A percentile compares a stretch with the other conserved stretches of the same genome.
These are phyloP conservation scores for Wickerhamia fluorescens DNA, from an alignment of 805 yeast species.

Conservation along the genomic window DNA sequence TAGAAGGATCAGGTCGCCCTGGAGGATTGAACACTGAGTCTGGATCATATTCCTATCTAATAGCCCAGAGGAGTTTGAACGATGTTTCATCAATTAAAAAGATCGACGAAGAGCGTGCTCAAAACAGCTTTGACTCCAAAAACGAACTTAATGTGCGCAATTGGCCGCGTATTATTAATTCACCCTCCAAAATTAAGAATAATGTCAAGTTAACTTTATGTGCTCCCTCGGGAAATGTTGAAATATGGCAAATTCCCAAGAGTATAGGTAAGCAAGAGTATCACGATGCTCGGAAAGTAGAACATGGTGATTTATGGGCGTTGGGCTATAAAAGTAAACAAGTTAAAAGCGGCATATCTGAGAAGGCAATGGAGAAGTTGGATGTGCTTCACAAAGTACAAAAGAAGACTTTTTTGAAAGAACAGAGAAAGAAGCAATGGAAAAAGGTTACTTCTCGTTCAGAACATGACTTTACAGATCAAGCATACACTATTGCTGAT, in stretches of 20 bases:
- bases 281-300: constrained; percentile 84
- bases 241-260: constrained; percentile 82
- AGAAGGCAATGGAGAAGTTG: constrained; percentile 24
- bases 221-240: constrained; percentile 71
- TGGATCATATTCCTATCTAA: constrained; percentile 68
- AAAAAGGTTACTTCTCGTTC: constrained; percentile 23
- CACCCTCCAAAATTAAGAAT: constrained; percentile 73
- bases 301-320: constrained; percentile 87
- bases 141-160: constrained; percentile 23
- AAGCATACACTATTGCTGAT: constrained; percentile 20
- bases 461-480: constrained; percentile 20
- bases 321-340: constrained; percentile 28
- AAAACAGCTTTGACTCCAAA: constrained; percentile 18
- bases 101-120: constrained; percentile 33
- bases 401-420: constrained; percentile 32
- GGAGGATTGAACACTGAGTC: constrained; percentile 63
- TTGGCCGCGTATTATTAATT: constrained; percentile 69
- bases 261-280: constrained; percentile 67
- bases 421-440: constrained; percentile 26
- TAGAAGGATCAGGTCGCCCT: constrained; percentile 74
- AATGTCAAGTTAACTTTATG: constrained; percentile 78
- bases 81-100: constrained; percentile 33
- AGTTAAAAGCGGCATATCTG: constrained; percentile 25
- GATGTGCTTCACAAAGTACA: constrained; percentile 30
- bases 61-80: constrained; percentile 52